phyloP scores from a whole-genome alignment of 352 stramenopile species.

The Phytophthora hibernalis region DNA sequence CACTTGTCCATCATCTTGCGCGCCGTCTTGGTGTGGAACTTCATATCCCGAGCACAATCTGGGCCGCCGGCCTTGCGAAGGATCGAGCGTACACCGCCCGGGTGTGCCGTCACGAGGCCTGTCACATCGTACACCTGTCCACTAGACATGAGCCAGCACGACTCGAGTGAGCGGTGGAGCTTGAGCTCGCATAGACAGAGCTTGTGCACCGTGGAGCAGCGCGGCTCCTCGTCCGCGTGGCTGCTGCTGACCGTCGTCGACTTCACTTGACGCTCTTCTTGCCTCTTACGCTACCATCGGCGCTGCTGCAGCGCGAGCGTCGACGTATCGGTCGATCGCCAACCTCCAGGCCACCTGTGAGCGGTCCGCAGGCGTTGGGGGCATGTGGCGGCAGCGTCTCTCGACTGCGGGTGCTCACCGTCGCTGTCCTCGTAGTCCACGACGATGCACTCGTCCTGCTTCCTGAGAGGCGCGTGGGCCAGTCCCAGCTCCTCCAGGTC shows the following conservation, averaged over 20 bases:
- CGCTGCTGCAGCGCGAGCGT: neutral
- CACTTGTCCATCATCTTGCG: slow-evolving; percentile 84
- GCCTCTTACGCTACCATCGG: slow-evolving; percentile 25
- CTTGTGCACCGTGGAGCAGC: slow-evolving; percentile 69
- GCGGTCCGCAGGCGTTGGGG: slow-evolving; percentile 49
- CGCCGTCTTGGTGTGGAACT: slow-evolving; percentile 82
- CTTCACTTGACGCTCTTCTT: slow-evolving; percentile 49
- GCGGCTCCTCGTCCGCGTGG: slow-evolving; percentile 34
- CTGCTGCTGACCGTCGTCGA: slow-evolving; percentile 22
- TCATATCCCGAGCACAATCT: slow-evolving; percentile 83
- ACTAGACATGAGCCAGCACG: slow-evolving; percentile 96
- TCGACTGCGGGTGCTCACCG: slow-evolving; percentile 19
- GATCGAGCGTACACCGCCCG: slow-evolving; percentile 79
- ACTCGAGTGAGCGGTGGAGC: slow-evolving; percentile 89
- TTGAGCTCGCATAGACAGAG: slow-evolving; percentile 82
- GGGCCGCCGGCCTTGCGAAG: slow-evolving; percentile 79
- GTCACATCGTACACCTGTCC: slow-evolving; percentile 89
- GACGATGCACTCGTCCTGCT: slow-evolving; percentile 49
- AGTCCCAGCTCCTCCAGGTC: slow-evolving; percentile 63
- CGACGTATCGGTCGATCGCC: neutral
- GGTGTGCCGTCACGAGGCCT: slow-evolving; percentile 73
- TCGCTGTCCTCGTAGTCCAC: slow-evolving; percentile 64
- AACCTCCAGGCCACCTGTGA: slow-evolving; percentile 22
- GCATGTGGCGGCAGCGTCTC: slow-evolving; percentile 41
- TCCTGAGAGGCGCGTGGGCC: slow-evolving; percentile 2